Percentiles rank a stretch among this genome's conserved stretches.
Evolutionary conservation across 257 asterid genomes (phyloP).

Genomic region (Solanum bulbocastanum): DNA sequence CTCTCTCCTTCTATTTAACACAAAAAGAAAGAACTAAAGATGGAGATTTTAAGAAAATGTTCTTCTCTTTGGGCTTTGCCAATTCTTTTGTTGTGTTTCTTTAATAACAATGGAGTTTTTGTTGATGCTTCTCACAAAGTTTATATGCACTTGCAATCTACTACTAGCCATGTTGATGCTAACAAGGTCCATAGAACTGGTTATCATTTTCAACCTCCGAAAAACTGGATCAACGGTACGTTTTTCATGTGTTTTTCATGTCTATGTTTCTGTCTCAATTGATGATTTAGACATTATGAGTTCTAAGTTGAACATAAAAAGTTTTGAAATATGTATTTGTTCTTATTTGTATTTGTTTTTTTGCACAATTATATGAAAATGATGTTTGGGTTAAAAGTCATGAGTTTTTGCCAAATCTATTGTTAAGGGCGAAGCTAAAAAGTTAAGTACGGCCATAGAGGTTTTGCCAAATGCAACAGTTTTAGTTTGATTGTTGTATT

Average conservation of each 20-base stretch:
- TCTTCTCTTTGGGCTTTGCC: neutral
- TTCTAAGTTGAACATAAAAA: neutral
- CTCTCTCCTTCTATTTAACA: neutral
- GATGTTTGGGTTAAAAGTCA: neutral
- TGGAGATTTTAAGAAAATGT: neutral
- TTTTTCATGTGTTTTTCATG: neutral
- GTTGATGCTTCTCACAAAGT: slow-evolving; percentile 19
- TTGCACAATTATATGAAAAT: neutral
- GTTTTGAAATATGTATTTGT: neutral
- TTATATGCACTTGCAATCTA: slow-evolving; percentile 5
- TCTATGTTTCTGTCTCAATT: neutral
- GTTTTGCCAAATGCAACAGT: neutral
- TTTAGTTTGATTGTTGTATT: neutral
- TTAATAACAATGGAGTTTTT: neutral
- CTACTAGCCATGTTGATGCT: neutral
- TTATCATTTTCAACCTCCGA: slow-evolving; percentile 52
- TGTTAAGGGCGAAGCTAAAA: neutral
- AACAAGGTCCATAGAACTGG: slow-evolving; percentile 31
- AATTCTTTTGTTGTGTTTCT: neutral
- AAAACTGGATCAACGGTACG: slow-evolving; percentile 48
- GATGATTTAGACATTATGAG: neutral
- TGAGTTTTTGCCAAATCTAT: neutral
- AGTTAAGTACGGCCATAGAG: neutral
- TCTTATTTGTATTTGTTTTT: neutral
- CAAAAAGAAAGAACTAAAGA: neutral